phyloP scores from a whole-genome alignment of 139 green algal species.

The Chlorella sorokiniana region DNA sequence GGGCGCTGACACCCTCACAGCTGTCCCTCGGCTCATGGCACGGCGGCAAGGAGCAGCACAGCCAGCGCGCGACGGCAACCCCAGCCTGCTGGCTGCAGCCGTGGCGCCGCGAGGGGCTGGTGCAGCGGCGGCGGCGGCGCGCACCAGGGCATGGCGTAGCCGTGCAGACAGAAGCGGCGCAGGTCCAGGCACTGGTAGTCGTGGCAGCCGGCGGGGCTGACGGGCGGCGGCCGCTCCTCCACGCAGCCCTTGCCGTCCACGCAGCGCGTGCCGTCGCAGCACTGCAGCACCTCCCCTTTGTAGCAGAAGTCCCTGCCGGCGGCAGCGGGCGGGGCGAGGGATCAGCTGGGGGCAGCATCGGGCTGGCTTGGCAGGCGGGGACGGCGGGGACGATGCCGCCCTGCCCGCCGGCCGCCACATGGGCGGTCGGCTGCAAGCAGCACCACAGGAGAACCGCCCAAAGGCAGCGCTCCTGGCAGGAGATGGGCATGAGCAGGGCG shows the following conservation, averaged over 20 bases:
- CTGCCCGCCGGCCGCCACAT: too few species aligned
- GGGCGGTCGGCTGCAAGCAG: too few species aligned
- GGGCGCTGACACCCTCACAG: too few species aligned
- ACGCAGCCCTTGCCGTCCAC: not conserved
- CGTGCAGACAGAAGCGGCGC: not conserved
- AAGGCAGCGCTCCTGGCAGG: too few species aligned
- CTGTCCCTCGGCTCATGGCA: too few species aligned
- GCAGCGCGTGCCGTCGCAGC: not conserved
- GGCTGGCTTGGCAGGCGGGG: not conserved
- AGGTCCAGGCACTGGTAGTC: slow-evolving; percentile 16
- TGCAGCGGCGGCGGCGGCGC: not conserved
- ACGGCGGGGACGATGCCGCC: too few species aligned
- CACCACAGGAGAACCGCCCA: too few species aligned
- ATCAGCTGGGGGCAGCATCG: not conserved
- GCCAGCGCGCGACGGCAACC: too few species aligned
- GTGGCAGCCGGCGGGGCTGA: not conserved
- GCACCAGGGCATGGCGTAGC: not conserved
- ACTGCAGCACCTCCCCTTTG: not conserved
- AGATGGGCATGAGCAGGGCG: too few species aligned
- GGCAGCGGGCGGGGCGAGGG: not conserved
- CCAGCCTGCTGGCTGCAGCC: not conserved
- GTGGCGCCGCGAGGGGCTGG: not conserved
- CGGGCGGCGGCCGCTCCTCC: not conserved
- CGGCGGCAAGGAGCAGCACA: too few species aligned
- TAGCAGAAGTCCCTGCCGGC: not conserved